Evolutionary conservation across 106 monocot genomes (phyloP).

Genomic region (Platanthera zijinensis): DNA sequence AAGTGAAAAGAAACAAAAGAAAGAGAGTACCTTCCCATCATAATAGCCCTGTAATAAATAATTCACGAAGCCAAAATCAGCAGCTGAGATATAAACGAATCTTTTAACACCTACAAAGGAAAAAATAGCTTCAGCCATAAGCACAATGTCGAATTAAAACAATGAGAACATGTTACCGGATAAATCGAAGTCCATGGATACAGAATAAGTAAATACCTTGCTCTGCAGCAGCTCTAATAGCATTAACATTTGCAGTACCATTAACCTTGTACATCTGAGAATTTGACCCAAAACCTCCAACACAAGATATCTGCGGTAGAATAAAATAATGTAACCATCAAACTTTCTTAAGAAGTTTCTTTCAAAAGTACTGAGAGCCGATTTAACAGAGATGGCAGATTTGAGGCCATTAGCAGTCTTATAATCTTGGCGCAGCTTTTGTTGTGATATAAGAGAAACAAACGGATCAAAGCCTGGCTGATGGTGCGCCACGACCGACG

Average conservation of each 20-base stretch:
- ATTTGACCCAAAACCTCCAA: slow-evolving; percentile 98
- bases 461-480: not conserved
- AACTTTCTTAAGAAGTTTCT: not conserved
- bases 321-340: not conserved
- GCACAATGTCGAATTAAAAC: not conserved
- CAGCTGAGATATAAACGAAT: slow-evolving; percentile 94
- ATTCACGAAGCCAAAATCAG: slow-evolving; percentile 88
- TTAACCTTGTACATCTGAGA: slow-evolving; percentile 96
- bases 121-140: not conserved
- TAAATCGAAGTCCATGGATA: not conserved
- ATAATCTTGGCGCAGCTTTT: not conserved
- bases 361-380: not conserved
- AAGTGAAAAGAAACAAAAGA: not conserved
- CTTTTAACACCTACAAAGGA: slow-evolving; percentile 78
- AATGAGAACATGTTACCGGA: not conserved
- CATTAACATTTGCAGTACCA: slow-evolving; percentile 97
- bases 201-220: slow-evolving; percentile 37
- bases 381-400: not conserved
- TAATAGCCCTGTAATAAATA: slow-evolving; percentile 87
- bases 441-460: not conserved
- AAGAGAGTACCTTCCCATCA: slow-evolving; percentile 77
- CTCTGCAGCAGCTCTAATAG: slow-evolving; percentile 84
- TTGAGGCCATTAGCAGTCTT: not conserved
- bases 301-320: slow-evolving; percentile 74
- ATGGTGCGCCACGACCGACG: no score